Evolutionary conservation across 345 rosid species (phyloP).

Genomic region (Litchi chinensis): DNA sequence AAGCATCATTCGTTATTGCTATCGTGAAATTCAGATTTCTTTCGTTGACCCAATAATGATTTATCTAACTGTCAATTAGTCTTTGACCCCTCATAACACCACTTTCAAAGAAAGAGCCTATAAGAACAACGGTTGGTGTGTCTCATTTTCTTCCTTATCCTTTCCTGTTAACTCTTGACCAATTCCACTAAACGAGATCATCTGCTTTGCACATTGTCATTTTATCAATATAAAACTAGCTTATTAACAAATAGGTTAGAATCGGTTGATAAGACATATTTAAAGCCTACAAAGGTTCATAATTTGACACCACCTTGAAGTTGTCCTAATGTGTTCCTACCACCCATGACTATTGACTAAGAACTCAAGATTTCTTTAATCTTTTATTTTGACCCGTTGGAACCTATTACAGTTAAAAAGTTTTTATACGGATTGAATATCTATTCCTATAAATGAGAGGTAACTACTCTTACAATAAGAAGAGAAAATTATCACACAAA

Average conservation of each 20-base stretch:
- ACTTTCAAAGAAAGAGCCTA: slow-evolving; percentile 26
- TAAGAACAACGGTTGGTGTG: slow-evolving; percentile 3
- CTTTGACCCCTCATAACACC: slow-evolving; percentile 29
- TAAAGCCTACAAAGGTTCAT: slow-evolving; percentile 13
- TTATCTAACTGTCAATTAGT: slow-evolving; percentile 28
- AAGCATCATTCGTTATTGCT: slow-evolving; percentile 19
- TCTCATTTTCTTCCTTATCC: slow-evolving; percentile 17
- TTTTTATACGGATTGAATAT: no score
- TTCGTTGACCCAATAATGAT: slow-evolving; percentile 29
- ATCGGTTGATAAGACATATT: slow-evolving; percentile 14
- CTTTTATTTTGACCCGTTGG: background rate
- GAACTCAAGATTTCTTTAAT: background rate
- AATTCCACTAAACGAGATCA: slow-evolving; percentile 17
- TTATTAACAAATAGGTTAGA: slow-evolving; percentile 10
- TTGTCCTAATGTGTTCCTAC: slow-evolving; percentile 1
- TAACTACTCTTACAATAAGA: no score
- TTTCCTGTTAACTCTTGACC: slow-evolving; percentile 13
- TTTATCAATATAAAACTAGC: slow-evolving; percentile 10
- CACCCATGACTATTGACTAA: slow-evolving; percentile 9
- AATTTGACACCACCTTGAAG: slow-evolving; percentile 18
- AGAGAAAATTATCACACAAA: no score
- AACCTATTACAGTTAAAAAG: no score
- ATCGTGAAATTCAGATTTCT: slow-evolving; percentile 19
- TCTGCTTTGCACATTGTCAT: slow-evolving; percentile 9
- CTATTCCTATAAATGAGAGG: no score